Conservation (phyloP, 495 filamentous ascomycete genomes). For the Aspergillus mulundensis region DNA sequence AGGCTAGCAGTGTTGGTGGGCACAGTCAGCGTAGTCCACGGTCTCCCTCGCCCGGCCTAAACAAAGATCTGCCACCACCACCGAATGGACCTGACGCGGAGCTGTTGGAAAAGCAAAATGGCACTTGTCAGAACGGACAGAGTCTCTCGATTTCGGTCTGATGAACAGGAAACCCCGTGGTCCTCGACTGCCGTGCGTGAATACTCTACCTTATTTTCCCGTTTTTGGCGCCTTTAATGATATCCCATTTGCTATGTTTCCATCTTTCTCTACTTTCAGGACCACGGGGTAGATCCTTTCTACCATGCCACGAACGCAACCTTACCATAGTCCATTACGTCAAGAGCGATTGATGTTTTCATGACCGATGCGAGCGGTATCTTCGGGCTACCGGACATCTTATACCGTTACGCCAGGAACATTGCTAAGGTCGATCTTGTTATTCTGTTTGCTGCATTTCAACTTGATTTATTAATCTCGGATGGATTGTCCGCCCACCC, state of each 20-base stretch:
- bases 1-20: constrained; percentile 68
- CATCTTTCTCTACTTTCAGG: constrained; percentile 10
- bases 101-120: constrained; percentile 28
- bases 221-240: constrained; percentile 19
- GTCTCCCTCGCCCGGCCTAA: constrained; percentile 29
- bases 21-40: constrained; percentile 38
- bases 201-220: constrained; percentile 1
- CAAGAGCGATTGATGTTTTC: constrained; percentile 29
- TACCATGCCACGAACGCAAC: constrained; percentile 21
- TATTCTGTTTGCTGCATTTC: constrained; percentile 18
- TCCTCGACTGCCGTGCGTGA: neutral
- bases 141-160: constrained; percentile 2
- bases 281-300: constrained; percentile 19
- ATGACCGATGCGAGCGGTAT: constrained; percentile 39
- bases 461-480: constrained; percentile 8
- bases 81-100: constrained; percentile 27
- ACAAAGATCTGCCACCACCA: constrained; percentile 54
- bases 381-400: constrained; percentile 16
- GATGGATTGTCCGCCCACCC: neutral
- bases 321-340: constrained; percentile 8
- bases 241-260: constrained; percentile 19
- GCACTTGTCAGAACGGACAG: constrained; percentile 16
- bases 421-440: constrained; percentile 14
- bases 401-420: constrained; percentile 17
- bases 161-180: neutral